Conservation (phyloP, 108 stramenopile genomes). For the Pseudonitzschia pungens region DNA sequence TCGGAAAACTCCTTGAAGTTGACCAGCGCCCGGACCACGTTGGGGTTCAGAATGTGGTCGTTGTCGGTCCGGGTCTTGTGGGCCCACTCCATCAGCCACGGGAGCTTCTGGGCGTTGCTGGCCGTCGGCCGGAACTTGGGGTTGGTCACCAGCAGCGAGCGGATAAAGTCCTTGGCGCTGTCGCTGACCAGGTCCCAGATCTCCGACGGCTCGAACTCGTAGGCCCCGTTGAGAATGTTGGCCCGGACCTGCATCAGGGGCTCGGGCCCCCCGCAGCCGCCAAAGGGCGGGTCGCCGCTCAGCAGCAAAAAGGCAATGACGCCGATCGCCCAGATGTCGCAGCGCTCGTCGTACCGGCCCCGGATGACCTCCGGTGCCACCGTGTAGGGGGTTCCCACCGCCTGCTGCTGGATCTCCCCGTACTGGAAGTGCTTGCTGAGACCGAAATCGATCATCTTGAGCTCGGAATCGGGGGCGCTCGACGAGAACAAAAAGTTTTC, state of each 20-base stretch:
- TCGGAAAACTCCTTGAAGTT: constrained; percentile 87
- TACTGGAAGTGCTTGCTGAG: constrained; percentile 89
- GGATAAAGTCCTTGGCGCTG: constrained; percentile 87
- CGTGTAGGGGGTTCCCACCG: constrained; percentile 88
- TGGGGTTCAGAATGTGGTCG: constrained; percentile 63
- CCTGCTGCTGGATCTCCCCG: constrained; percentile 82
- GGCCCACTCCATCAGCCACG: constrained; percentile 85
- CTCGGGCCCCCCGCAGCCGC: constrained; percentile 83
- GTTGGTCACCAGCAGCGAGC: constrained; percentile 78
- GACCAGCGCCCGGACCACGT: constrained; percentile 78
- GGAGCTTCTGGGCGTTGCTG: constrained; percentile 76
- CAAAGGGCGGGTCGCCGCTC: constrained; percentile 85
- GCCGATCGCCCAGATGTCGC: constrained; percentile 88
- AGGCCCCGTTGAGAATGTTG: constrained; percentile 66
- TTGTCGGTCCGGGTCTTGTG: constrained; percentile 41
- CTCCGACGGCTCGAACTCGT: constrained; percentile 75
- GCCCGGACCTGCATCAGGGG: constrained; percentile 75
- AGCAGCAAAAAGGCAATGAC: constrained; percentile 84
- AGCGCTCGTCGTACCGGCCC: constrained; percentile 83
- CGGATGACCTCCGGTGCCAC: constrained; percentile 88
- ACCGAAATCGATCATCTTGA: constrained; percentile 99
- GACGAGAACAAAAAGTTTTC: constrained; percentile 87
- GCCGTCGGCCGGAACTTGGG: constrained; percentile 84
- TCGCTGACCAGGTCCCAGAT: constrained; percentile 70
- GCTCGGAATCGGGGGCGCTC: constrained; percentile 55